Base-by-base conservation (phyloP, 495 filamentous ascomycete genomes). In the Parmelia sp. region DNA sequence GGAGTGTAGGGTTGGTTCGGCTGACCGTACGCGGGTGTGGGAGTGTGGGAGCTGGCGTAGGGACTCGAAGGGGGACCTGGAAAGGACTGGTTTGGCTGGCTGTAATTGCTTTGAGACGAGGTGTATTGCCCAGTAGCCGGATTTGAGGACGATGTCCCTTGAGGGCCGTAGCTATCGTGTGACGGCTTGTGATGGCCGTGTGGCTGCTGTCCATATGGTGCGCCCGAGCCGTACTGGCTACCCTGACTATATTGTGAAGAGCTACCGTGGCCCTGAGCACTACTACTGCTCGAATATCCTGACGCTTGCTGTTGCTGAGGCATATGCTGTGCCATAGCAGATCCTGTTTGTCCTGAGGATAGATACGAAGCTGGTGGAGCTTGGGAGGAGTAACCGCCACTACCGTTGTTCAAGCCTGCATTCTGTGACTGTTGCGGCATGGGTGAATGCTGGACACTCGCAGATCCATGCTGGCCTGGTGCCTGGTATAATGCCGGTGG, bases 401-500 rank as follows among this genome's bases (percentile, higher is more conserved):
- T 37, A 17, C n/a, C n/a, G n/a, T 29, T 33, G 29, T n/a, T 27
- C 27, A 39, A 17, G 19, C 25, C 25, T 19, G 57, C 17, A 19
- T 63, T 45, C 61, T 69, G 49, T 31, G 31, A 5, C 37, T 53
- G 35, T n/a, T 47, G 37, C n/a, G 36, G 44, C 42, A 12, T 2
- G 1, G 10, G 36, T 14, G 12, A 0, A n/a, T 64, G n/a, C 4
- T 62, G 60, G 23, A 33, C 57, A 39, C 37, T 55, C 14, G 69
- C 36, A 51, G 69, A 60, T 29, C 63, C 60, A 44, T 68, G 65
- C 37, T 73, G 69, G 17, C 58, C 66, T n/a, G 69, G 66, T 1
- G 73, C 72, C 60, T 76, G 70, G 51, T 78, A 77, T 21, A 73
- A 65, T 3, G 75, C 70, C 19, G 75, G 71, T 23, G 75, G 76